Evolutionary conservation across 371 early-diverging fungal species (phyloP).

Genomic region (Mortierella sp.): DNA sequence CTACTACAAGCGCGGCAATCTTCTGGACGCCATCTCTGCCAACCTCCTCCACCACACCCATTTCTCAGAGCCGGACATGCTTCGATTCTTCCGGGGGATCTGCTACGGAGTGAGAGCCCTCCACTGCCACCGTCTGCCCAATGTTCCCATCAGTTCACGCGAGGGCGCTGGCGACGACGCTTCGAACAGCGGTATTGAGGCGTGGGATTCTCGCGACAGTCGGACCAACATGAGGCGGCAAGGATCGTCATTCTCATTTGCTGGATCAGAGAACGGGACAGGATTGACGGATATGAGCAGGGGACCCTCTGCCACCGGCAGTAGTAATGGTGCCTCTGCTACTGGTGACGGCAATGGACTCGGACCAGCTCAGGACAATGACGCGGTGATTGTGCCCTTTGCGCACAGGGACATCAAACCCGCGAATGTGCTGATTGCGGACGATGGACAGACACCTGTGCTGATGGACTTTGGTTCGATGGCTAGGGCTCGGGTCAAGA

Average conservation of each 20-base stretch:
- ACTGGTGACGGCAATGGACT: slow-evolving; percentile 12
- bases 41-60: slow-evolving; percentile 65
- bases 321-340: not conserved
- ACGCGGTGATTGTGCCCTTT: slow-evolving; percentile 64
- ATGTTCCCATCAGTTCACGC: slow-evolving; percentile 58
- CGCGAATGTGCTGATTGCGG: slow-evolving; percentile 73
- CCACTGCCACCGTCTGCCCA: slow-evolving; percentile 69
- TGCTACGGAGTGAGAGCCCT: slow-evolving; percentile 72
- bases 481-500: slow-evolving; percentile 68
- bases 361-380: slow-evolving; percentile 44
- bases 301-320: not conserved
- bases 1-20: slow-evolving; percentile 76
- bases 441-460: slow-evolving; percentile 76
- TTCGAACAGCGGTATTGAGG: slow-evolving; percentile 39
- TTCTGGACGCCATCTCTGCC: slow-evolving; percentile 72
- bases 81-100: slow-evolving; percentile 70
- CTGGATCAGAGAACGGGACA: slow-evolving; percentile 35
- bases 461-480: slow-evolving; percentile 88
- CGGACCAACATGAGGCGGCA: slow-evolving; percentile 34
- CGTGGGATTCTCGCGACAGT: slow-evolving; percentile 51
- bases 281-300: slow-evolving; percentile 41
- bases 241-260: slow-evolving; percentile 29
- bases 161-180: slow-evolving; percentile 39
- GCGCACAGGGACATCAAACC: slow-evolving; percentile 89
- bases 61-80: slow-evolving; percentile 71